Evolutionary conservation across 1,284 basidiomycete species (phyloP), one percentile per base, ranked within the genome.

Genomic region (Coniophora puteana): DNA sequence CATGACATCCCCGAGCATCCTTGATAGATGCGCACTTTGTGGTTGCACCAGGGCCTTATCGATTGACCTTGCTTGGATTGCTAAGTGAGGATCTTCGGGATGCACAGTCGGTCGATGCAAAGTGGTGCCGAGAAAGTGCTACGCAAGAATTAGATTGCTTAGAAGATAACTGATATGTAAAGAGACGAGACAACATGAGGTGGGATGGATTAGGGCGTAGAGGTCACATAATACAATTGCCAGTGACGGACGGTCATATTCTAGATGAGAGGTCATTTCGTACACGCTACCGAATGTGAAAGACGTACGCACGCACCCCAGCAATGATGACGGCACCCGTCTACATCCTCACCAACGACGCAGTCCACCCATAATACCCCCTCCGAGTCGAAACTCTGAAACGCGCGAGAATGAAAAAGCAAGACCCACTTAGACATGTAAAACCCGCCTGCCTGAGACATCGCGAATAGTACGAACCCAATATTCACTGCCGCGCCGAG

Each of bases 291-390:
- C 20, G 28, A 20, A 32, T 23, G 26, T 38, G 34, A 38, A 5
- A 29, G 41, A 38, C 30, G n/a, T 12, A 2, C 23, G 24, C 10
- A 58, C 67, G 23, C 42, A 82, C 85, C 78, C 80, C 32, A 89
- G 68, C 43, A 89, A 68, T 10, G 80, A 75, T 25, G 87, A 66
- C 16, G 84, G 62, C 22, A 80, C 79, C 51, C 83, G 80, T 44
- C 89, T 75, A 22, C 84, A 57, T 6, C 79, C 86, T 66, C 86
- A 79, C n/a, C 21, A 90, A 54, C 52, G 91, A 87, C 5, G 89
- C 89, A 35, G 91, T 73, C 88, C 89, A 91, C 39, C 86, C 89
- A 48, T 36, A 41, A 4, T n/a, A n/a, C n/a, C n/a, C n/a, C n/a
- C n/a, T n/a, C n/a, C 30, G 8, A 31, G 38, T 28, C 33, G 36